Percentiles rank a stretch among this genome's conserved stretches.
Conservation (phyloP, 2,329 filamentous ascomycete genomes). For the Davidsoniella eucalypti region DNA sequence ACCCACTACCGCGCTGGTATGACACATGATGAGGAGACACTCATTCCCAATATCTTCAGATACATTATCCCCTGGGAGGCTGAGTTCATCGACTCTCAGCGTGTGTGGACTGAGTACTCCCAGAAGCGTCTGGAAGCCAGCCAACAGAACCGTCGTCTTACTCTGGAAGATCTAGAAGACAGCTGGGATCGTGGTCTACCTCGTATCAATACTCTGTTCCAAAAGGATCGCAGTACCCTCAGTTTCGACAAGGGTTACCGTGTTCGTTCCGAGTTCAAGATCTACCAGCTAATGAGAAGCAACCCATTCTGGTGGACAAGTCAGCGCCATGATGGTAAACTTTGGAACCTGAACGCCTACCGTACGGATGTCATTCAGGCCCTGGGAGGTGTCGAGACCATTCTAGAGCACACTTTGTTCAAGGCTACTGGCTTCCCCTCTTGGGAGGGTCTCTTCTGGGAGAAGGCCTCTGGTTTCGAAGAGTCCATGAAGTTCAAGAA, state of each 20-base stretch:
- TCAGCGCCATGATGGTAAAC: slow-evolving; percentile 87
- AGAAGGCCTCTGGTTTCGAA: slow-evolving; percentile 44
- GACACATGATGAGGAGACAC: slow-evolving; percentile 93
- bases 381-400: slow-evolving; percentile 90
- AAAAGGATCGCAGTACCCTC: slow-evolving; percentile 91
- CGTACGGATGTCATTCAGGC: slow-evolving; percentile 95
- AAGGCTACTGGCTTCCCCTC: slow-evolving; percentile 92
- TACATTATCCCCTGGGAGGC: slow-evolving; percentile 99
- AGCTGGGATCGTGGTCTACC: slow-evolving; percentile 96
- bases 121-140: slow-evolving; percentile 95
- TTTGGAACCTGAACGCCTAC: slow-evolving; percentile 95
- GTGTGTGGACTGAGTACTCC: slow-evolving; percentile 98
- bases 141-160: slow-evolving; percentile 88
- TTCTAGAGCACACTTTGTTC: slow-evolving; percentile 91
- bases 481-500: slow-evolving; percentile 95
- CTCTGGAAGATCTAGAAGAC: slow-evolving; percentile 89
- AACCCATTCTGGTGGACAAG: slow-evolving; percentile 99
- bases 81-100: slow-evolving; percentile 96
- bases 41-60: slow-evolving; percentile 97
- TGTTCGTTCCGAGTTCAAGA: slow-evolving; percentile 88
- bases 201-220: slow-evolving; percentile 96
- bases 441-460: slow-evolving; percentile 95
- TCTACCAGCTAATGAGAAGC: slow-evolving; percentile 97
- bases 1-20: slow-evolving; percentile 96
- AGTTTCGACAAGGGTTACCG: slow-evolving; percentile 99